A percentile compares a stretch with the other conserved stretches of the same genome.
These are phyloP conservation scores for Pleurotus cornucopiae DNA, from an alignment of 768 basidiomycete genomes.

Conservation along the genomic window DNA sequence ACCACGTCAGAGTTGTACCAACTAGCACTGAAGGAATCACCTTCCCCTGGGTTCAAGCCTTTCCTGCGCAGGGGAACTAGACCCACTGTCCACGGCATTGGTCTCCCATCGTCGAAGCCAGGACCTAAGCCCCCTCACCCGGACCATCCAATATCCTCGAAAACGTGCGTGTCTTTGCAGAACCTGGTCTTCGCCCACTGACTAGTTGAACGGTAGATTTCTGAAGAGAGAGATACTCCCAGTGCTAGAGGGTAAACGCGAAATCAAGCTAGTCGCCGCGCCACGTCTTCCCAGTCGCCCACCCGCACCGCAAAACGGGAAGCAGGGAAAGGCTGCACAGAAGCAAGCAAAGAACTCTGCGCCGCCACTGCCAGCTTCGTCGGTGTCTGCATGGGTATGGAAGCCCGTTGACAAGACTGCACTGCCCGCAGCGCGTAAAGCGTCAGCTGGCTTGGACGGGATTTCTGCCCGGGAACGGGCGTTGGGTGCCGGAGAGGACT, in stretches of 20 bases:
- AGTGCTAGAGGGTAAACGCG: conserved; percentile 34
- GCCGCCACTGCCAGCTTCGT: conserved; percentile 11
- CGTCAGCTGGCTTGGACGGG: neutral
- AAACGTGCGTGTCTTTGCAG: conserved; percentile 32
- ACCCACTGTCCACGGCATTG: too few relatives aligned
- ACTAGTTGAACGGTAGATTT: conserved; percentile 33
- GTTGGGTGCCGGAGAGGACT: conserved; percentile 47
- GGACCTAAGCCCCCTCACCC: conserved; percentile 30
- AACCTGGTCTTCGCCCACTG: neutral
- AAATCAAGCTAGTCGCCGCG: conserved; percentile 38
- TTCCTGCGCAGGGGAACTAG: too few relatives aligned
- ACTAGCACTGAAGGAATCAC: conserved; percentile 25
- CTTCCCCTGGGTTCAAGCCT: conserved; percentile 19
- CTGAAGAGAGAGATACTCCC: conserved; percentile 51
- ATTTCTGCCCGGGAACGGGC: conserved; percentile 26
- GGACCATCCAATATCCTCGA: conserved; percentile 50
- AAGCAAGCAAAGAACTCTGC: conserved; percentile 15
- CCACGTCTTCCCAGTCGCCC: conserved; percentile 21
- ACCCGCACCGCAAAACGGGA: conserved; percentile 16
- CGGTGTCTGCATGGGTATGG: conserved; percentile 41
- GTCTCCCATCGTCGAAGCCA: neutral
- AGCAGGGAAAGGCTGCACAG: conserved; percentile 6
- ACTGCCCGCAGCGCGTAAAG: neutral
- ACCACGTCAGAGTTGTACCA: conserved; percentile 34
- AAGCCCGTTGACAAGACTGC: conserved; percentile 12